Evolutionary conservation across 176 grass and related monocot species (phyloP).

Genomic region (Triticum turgidum): DNA sequence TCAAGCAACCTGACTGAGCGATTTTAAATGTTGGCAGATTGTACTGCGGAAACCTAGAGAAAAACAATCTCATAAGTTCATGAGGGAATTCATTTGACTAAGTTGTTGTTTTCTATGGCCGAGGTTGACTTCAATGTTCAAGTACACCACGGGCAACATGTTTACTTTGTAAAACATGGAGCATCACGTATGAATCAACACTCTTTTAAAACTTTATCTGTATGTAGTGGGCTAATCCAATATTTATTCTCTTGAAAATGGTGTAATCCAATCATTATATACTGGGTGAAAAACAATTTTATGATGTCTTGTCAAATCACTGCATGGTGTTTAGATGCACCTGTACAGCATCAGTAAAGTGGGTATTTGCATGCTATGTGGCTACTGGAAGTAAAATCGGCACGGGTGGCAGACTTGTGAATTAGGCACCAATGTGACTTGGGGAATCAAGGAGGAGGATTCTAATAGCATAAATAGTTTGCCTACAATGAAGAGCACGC

Average conservation of each 20-base stretch:
- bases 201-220: not conserved
- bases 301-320: constrained; percentile 4
- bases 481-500: not conserved
- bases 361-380: not conserved
- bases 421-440: constrained; percentile 8
- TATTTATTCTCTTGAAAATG: not conserved
- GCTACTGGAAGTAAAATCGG: not conserved
- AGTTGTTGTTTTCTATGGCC: not conserved
- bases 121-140: not conserved
- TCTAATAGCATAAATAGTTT: constrained; percentile 5
- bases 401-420: not conserved
- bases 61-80: constrained; percentile 24
- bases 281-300: not conserved
- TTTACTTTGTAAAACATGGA: constrained; percentile 31
- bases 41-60: constrained; percentile 93
- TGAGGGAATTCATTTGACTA: not conserved
- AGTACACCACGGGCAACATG: not conserved
- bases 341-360: constrained; percentile 2
- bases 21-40: constrained; percentile 91
- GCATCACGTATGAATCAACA: not conserved
- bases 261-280: not conserved
- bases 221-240: not conserved
- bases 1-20: constrained; percentile 62
- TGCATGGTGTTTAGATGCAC: not conserved
- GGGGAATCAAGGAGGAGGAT: not conserved